These are phyloP conservation scores for Spergularia marina DNA, from an alignment of 148 eudicot species.

Conservation along the genomic window DNA sequence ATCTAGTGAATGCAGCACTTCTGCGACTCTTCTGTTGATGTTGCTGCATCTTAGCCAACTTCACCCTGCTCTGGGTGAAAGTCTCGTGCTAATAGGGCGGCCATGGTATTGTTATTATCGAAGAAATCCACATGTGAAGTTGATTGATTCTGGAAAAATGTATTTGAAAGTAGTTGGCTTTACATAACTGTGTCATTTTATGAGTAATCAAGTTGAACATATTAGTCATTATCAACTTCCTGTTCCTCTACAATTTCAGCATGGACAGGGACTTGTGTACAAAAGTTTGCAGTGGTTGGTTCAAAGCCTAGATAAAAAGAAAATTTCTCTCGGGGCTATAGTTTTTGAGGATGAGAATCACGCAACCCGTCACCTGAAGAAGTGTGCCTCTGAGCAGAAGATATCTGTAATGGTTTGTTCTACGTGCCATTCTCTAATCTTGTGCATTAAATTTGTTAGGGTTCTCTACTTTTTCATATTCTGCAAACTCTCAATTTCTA, in stretches of 20 bases:
- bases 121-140: not conserved
- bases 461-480: not conserved
- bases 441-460: not conserved
- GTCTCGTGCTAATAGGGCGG: no score
- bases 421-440: not conserved
- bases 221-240: not conserved
- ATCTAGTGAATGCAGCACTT: no score
- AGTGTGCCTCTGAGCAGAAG: slow-evolving; percentile 73
- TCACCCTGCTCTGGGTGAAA: no score
- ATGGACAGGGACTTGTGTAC: slow-evolving; percentile 72
- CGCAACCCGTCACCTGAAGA: slow-evolving; percentile 71
- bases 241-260: slow-evolving; percentile 41
- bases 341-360: slow-evolving; percentile 59
- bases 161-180: not conserved
- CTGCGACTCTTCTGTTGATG: no score
- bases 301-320: slow-evolving; percentile 47
- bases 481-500: not conserved
- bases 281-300: slow-evolving; percentile 69
- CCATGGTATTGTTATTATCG: no score
- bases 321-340: slow-evolving; percentile 48
- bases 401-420: slow-evolving; percentile 61
- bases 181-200: not conserved
- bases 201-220: slow-evolving; percentile 3
- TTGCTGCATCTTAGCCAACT: no score
- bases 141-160: not conserved